Evolutionary conservation across 2,329 filamentous ascomycete genomes (phyloP).

Genomic region (Pyricularia sp.): DNA sequence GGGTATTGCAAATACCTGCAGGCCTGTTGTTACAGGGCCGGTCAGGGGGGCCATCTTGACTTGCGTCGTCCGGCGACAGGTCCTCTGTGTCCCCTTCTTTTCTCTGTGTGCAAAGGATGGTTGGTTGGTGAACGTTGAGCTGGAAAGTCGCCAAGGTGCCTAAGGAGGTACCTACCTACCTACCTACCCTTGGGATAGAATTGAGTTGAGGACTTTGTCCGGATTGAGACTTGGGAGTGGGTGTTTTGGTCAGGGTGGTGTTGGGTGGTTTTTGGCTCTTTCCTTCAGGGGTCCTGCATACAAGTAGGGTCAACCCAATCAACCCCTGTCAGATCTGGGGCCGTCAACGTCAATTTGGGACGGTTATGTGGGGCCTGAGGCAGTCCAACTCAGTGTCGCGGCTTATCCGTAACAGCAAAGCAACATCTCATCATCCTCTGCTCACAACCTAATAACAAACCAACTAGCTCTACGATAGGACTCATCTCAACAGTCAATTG

Average conservation of each 20-base stretch:
- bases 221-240: too few relatives aligned
- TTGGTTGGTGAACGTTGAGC: background rate
- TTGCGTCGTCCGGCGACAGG: background rate
- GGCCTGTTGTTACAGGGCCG: constrained; percentile 29
- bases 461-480: background rate
- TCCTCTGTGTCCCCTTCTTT: background rate
- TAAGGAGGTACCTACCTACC: too few relatives aligned
- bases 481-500: background rate
- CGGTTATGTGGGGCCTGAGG: background rate
- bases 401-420: background rate
- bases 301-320: background rate
- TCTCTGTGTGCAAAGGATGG: background rate
- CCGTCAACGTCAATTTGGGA: background rate
- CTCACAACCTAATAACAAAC: background rate
- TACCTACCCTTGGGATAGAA: background rate
- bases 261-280: too few relatives aligned
- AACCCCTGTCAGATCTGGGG: background rate
- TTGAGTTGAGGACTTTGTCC: background rate
- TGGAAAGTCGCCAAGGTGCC: background rate
- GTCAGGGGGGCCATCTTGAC: constrained; percentile 13
- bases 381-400: background rate
- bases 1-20: constrained; percentile 56
- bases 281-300: background rate
- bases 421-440: background rate
- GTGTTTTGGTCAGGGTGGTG: too few relatives aligned